Base-by-base conservation (phyloP, 2,329 filamentous ascomycete species). In the Cordyceps militaris region DNA sequence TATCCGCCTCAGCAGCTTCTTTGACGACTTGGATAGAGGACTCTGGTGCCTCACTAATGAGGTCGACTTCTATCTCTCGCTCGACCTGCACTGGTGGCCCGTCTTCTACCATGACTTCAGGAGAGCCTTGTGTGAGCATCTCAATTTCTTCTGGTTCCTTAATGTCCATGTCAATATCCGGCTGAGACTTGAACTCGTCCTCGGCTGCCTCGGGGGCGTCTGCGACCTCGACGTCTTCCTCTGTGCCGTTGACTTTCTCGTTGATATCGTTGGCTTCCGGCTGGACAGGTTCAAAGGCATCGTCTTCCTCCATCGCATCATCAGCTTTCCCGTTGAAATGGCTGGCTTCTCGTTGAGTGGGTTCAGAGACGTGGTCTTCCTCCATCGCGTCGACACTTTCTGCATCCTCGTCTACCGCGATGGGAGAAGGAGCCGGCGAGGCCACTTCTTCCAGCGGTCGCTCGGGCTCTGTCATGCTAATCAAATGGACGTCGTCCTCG, bases 111-210 rank as follows among this genome's bases (percentile, higher is more conserved):
- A 19, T 43, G 23, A 28, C 21, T 47, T 47, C 30, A 14, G 21
- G 10, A 3, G 32, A 14, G n/a, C 10, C 32, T 2, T n/a, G 21
- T 8, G 2, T 5, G 43, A 23, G 14, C 19, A 13, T n/a, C 24
- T 24, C 24, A 34, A 43, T 19, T 43, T 53, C 57, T n/a, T 58
- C 57, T 8, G 38, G 40, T 7, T 53, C 56, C n/a, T 40, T 30
- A 8, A 43, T 13, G 4, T 58, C 38, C 56, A 56, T 49, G 16
- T 57, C 55, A n/a, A 57, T 16, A 23, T 50, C 55, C 11, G 55
- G 55, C 16, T 57, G 53, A 30, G 46, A 48, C 14, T 48, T 30
- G 2, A 48, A 6, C 32, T 48, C 46, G 26, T 21, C 28, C n/a
- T 48, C 26, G 28, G 32, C 26, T 10, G 24, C 52, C 44, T 47